phyloP scores from a whole-genome alignment of 352 stramenopile species.

The Phytophthora pistaciae region DNA sequence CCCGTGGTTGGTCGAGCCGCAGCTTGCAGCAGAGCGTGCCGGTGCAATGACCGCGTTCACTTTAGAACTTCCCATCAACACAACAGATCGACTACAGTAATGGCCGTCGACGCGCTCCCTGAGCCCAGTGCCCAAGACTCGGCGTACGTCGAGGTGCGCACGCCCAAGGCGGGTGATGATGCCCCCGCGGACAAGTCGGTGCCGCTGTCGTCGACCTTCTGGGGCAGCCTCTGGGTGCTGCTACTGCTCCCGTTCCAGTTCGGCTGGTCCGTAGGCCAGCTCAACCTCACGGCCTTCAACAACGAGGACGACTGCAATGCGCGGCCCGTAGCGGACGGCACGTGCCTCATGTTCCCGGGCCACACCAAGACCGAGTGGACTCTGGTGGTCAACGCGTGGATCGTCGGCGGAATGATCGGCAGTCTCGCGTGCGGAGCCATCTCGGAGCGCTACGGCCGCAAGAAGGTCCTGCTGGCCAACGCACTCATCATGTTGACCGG shows the following conservation, averaged over 20 bases:
- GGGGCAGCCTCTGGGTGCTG: conserved; percentile 49
- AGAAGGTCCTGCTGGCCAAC: conserved; percentile 42
- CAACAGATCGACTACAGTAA: background rate
- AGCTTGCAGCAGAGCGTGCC: background rate
- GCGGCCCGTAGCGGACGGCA: conserved; percentile 38
- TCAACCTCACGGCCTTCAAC: conserved; percentile 48
- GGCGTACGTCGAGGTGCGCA: conserved; percentile 21
- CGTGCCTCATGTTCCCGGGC: conserved; percentile 37
- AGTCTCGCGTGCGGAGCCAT: conserved; percentile 42
- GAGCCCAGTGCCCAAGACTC: conserved; percentile 8
- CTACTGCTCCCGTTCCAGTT: conserved; percentile 56
- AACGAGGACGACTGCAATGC: conserved; percentile 52
- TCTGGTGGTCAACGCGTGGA: conserved; percentile 59
- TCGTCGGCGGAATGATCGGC: conserved; percentile 65
- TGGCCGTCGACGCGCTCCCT: conserved; percentile 5
- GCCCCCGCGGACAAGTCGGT: conserved; percentile 9
- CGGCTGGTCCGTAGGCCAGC: conserved; percentile 58
- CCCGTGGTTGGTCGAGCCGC: conserved; percentile 14
- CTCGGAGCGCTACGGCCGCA: conserved; percentile 52
- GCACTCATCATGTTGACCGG: conserved; percentile 47
- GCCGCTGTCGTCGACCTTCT: conserved; percentile 42
- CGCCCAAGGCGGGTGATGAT: conserved; percentile 17
- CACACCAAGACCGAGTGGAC: conserved; percentile 51
- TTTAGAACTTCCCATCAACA: conserved; percentile 14
- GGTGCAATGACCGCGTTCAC: conserved; percentile 14